Evolutionary conservation across 139 green algal genomes (phyloP), one percentile per base, ranked within the genome.

Genomic region (Chlorella sorokiniana): DNA sequence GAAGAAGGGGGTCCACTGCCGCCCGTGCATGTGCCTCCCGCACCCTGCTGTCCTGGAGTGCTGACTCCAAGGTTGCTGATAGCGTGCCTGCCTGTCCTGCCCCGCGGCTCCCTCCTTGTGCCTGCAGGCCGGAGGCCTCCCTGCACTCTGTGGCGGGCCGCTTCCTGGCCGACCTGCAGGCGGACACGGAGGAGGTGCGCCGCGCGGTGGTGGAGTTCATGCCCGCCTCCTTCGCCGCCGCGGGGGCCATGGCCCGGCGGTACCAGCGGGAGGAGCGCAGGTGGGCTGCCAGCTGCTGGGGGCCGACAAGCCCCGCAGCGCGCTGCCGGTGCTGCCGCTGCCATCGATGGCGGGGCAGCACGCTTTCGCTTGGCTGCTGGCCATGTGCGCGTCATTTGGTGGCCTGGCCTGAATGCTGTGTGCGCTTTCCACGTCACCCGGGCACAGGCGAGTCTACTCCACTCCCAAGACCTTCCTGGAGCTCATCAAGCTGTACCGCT

Each of bases 381-480:
- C n/a, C n/a, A n/a, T n/a, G n/a, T n/a, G n/a, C n/a, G n/a, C n/a
- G n/a, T n/a, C n/a, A n/a, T n/a, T n/a, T n/a, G n/a, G n/a, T n/a
- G n/a, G n/a, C n/a, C n/a, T n/a, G n/a, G n/a, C n/a, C n/a, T 59
- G 48, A 11, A 59, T 59, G 14, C 48, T 59, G 48, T 59, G 48
- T 59, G 48, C 48, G 48, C 14, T 59, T 11, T 16, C 16, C 48
- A 16, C 48, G 48, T 25, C 11, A 59, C 14, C 48, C 48, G 48
- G 48, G 48, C 35, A 44, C 61, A 89, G 93, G 64, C 92, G 93
- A 84, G 93, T 93, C 65, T 96, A 97, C 91, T 96, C 93, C 45
- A 97, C 94, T 2, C 94, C 94, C 65, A 97, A 97, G 91, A 95
- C 93, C 0, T 96, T 96, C 88, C 76, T 97, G 56, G 93, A 96